Conservation (phyloP, 1,284 basidiomycete genomes). For the Marasmius tenuissimus region DNA sequence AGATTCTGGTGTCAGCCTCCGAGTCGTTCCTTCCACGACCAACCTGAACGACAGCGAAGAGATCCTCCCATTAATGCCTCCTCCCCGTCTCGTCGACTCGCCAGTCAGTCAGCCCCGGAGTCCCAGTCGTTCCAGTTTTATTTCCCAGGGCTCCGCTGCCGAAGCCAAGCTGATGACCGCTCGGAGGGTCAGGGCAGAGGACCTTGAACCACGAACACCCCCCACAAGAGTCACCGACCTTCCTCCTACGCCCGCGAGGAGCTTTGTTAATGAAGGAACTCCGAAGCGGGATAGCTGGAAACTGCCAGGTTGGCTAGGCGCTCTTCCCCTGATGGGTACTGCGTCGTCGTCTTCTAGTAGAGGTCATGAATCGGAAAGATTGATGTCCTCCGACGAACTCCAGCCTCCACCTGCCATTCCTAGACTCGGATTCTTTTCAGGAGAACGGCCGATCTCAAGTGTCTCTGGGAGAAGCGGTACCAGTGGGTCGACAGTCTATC, state of each 20-base stretch:
- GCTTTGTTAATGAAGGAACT: background rate
- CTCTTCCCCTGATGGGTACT: slow-evolving; percentile 33
- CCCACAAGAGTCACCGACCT: slow-evolving; percentile 1
- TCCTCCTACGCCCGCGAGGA: background rate
- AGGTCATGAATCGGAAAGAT: too few relatives aligned
- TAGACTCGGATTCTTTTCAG: slow-evolving; percentile 33
- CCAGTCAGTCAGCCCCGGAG: slow-evolving; percentile 6
- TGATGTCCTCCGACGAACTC: background rate
- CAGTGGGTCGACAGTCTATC: slow-evolving; percentile 56
- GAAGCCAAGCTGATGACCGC: slow-evolving; percentile 59
- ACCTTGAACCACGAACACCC: slow-evolving; percentile 35
- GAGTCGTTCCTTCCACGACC: slow-evolving; percentile 25
- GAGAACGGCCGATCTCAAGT: slow-evolving; percentile 53
- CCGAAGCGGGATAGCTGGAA: slow-evolving; percentile 15
- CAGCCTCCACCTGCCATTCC: background rate
- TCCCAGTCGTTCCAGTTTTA: slow-evolving; percentile 7
- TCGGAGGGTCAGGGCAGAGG: slow-evolving; percentile 54
- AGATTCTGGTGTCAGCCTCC: slow-evolving; percentile 25
- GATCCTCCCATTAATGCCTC: slow-evolving; percentile 27
- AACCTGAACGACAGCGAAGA: slow-evolving; percentile 14
- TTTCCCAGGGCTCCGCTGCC: slow-evolving; percentile 30
- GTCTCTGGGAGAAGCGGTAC: slow-evolving; percentile 51
- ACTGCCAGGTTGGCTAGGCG: slow-evolving; percentile 38
- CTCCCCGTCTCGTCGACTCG: slow-evolving; percentile 35
- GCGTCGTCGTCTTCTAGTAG: background rate